Base-by-base conservation (phyloP, 1,284 basidiomycete species). In the Chondrostereum purpureum region DNA sequence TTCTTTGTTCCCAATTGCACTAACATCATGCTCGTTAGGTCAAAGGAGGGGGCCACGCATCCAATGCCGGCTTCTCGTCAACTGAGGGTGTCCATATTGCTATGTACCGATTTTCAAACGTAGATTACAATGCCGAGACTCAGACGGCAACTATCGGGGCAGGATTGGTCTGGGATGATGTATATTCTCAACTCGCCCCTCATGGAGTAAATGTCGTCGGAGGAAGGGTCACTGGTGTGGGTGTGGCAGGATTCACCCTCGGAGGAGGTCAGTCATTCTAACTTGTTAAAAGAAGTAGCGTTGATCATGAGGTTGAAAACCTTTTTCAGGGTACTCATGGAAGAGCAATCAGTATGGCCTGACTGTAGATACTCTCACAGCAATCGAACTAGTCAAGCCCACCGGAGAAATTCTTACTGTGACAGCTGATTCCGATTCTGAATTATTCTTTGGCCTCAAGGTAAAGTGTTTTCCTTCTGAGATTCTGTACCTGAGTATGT, bases 141-240 rank as follows among this genome's bases (percentile, higher is more conserved):
- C 62, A 67, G 45, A 73, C 67, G 0, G 75, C 61, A 1, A 63
- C 60, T 0, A 55, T 80, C 16, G 80, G 79, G 0, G 57, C 75
- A 2, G 78, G 78, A 5, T 52, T 76, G 5, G 59, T 71, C 4
- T 83, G 78, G 77, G 77, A 80, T 46, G 68, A 75, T 31, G 78
- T 80, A 2, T 83, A 81, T 45, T 59, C 55, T 4, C 65, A 62
- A 2, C 62, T 82, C 0, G 70, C 65, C 4, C 67, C 68, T 0
- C 47, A 66, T 36, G 60, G 61, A 3, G 65, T 74, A 4, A 79
- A 68, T 37, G 75, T 80, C 8, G 66, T 78, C 1, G 78, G 78
- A 6, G 77, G 74, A 14, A 61, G 77, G 3, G 69, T 72, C 0
- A 49, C 66, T 1, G 75, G 78, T n/a, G 69, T 79, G 8, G 77